Percentiles rank a stretch among this genome's conserved stretches.
Evolutionary conservation across 2,329 filamentous ascomycete species (phyloP).

Genomic region (Beauveria medogensis): DNA sequence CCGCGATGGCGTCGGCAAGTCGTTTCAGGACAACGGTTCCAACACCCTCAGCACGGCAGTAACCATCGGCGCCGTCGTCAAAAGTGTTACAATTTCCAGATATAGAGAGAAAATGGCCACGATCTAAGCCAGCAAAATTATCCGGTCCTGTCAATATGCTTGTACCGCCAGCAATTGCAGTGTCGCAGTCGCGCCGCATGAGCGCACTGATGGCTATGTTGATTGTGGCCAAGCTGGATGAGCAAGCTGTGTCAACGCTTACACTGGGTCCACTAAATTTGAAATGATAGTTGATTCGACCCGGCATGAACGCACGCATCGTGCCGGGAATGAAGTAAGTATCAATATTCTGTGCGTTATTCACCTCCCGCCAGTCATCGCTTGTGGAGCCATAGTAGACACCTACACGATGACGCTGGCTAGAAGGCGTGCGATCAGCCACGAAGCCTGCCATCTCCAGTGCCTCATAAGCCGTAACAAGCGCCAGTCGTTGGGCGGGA

Average conservation of each 20-base stretch:
- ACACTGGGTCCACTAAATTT: conserved; percentile 41
- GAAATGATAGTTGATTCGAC: conserved; percentile 59
- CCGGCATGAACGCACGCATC: conserved; percentile 41
- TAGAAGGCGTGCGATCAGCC: conserved; percentile 55
- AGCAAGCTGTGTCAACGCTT: conserved; percentile 28
- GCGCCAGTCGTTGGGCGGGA: no score
- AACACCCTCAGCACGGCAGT: conserved; percentile 71
- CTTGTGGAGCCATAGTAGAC: conserved; percentile 63
- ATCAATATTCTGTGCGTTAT: conserved; percentile 57
- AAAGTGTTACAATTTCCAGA: conserved; percentile 53
- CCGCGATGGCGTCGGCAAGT: conserved; percentile 66
- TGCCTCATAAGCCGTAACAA: conserved; percentile 51
- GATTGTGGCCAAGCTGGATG: conserved; percentile 14
- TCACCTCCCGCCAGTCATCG: conserved; percentile 77
- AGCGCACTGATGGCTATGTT: no score
- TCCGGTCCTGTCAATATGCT: no score
- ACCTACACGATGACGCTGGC: conserved; percentile 48
- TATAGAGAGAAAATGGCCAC: conserved; percentile 66
- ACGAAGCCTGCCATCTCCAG: conserved; percentile 67
- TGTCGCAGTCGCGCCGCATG: conserved; percentile 52
- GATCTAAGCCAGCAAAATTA: conserved; percentile 38
- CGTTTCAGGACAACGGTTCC: conserved; percentile 71
- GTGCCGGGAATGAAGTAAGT: conserved; percentile 47
- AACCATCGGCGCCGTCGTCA: conserved; percentile 72
- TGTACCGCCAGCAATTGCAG: conserved; percentile 33